Evolutionary conservation across 805 yeast species (phyloP).

Genomic region (Nakazawaea holstii): DNA sequence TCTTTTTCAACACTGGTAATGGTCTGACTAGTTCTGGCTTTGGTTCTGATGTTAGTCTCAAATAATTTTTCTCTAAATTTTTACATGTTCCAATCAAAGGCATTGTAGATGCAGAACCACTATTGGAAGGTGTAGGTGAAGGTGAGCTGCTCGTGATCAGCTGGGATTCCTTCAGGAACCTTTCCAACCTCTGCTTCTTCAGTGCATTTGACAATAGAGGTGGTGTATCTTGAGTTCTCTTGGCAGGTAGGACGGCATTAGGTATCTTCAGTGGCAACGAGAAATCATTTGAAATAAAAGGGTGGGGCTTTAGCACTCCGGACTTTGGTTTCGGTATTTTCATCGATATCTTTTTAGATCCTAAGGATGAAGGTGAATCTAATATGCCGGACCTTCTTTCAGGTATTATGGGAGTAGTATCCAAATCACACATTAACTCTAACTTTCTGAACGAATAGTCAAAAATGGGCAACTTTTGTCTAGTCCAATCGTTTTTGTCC

Average conservation of each 20-base stretch:
- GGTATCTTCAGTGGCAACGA: background rate
- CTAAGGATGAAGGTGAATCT: slow-evolving; percentile 2
- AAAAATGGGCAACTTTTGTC: slow-evolving; percentile 43
- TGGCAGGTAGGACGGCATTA: slow-evolving; percentile 7
- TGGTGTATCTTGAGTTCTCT: slow-evolving; percentile 5
- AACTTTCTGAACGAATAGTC: slow-evolving; percentile 15
- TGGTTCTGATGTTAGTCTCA: slow-evolving; percentile 87
- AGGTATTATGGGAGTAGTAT: slow-evolving; percentile 2
- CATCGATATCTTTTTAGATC: slow-evolving; percentile 9
- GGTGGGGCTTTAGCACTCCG: slow-evolving; percentile 2
- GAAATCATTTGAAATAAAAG: background rate
- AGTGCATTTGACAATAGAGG: slow-evolving; percentile 26
- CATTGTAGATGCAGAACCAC: slow-evolving; percentile 12
- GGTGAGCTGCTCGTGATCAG: slow-evolving; percentile 14
- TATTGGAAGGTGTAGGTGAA: slow-evolving; percentile 1
- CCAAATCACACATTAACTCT: slow-evolving; percentile 7
- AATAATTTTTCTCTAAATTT: slow-evolving; percentile 68
- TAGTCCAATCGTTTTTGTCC: slow-evolving; percentile 48
- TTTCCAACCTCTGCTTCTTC: slow-evolving; percentile 37
- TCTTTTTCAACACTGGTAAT: slow-evolving; percentile 46
- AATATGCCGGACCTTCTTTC: background rate
- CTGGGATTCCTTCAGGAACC: slow-evolving; percentile 38
- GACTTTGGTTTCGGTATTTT: slow-evolving; percentile 9
- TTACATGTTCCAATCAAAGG: slow-evolving; percentile 57
- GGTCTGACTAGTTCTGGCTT: slow-evolving; percentile 85